phyloP scores from a whole-genome alignment of 495 filamentous ascomycete species.

The Daldinia concentrica region DNA sequence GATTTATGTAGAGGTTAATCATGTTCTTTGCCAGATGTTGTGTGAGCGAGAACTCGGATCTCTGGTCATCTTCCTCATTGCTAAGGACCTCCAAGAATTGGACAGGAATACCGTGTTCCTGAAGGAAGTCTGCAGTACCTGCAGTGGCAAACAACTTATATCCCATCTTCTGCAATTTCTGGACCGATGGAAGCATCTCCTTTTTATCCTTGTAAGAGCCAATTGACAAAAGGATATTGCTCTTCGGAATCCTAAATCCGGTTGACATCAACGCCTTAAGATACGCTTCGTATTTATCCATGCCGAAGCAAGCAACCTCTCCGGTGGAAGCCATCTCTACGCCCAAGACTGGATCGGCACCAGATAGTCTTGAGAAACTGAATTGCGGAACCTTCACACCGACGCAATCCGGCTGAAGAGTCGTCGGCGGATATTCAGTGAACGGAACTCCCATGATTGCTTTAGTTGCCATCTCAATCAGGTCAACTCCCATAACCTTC shows the following conservation, averaged over 20 bases:
- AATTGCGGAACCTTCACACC: constrained; percentile 99
- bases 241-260: constrained; percentile 95
- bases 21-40: constrained; percentile 96
- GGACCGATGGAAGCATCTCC: constrained; percentile 93
- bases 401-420: constrained; percentile 81
- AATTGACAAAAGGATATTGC: constrained; percentile 93
- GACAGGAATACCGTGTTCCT: constrained; percentile 87
- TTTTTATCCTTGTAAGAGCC: constrained; percentile 97
- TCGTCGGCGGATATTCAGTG: constrained; percentile 78
- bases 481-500: constrained; percentile 97
- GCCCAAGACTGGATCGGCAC: constrained; percentile 94
- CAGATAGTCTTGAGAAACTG: constrained; percentile 95
- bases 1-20: constrained; percentile 98
- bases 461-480: constrained; percentile 99
- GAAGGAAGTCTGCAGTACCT: constrained; percentile 94
- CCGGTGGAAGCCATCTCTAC: constrained; percentile 99
- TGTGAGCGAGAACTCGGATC: constrained; percentile 94
- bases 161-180: constrained; percentile 85
- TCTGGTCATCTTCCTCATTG: constrained; percentile 74
- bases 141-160: constrained; percentile 96
- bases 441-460: constrained; percentile 91
- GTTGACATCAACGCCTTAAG: constrained; percentile 95
- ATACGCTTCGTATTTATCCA: constrained; percentile 96
- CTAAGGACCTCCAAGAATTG: constrained; percentile 90
- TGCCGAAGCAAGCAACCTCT: constrained; percentile 95